A percentile compares a stretch with the other conserved stretches of the same genome.
phyloP scores from a whole-genome alignment of 73 alveolate species.

The Paramecium tetraurelia region DNA sequence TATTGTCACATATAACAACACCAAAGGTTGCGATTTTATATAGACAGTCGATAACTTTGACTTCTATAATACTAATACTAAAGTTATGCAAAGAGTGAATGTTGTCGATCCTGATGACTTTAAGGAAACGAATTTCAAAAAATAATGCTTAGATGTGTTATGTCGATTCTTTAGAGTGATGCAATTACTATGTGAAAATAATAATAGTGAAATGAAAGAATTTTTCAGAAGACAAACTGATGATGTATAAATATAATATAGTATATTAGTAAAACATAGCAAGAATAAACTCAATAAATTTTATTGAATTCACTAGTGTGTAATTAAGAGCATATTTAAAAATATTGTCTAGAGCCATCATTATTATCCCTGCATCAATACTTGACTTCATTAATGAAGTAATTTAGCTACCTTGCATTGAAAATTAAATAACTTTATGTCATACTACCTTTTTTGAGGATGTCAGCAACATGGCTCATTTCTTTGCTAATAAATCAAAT shows the following conservation, averaged over 20 bases:
- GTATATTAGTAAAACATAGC: neutral
- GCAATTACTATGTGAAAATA: constrained; percentile 5
- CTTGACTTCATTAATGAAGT: constrained; percentile 8
- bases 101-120: neutral
- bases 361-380: neutral
- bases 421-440: neutral
- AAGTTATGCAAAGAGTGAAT: constrained; percentile 3
- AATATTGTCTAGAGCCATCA: neutral
- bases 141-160: neutral
- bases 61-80: neutral
- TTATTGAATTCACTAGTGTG: neutral
- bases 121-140: neutral
- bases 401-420: neutral
- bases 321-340: constrained; percentile 1
- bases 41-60: neutral
- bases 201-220: constrained; percentile 12
- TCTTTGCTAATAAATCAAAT: neutral
- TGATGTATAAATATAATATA: neutral
- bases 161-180: neutral
- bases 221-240: constrained; percentile 4
- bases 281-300: constrained; percentile 1
- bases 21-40: neutral
- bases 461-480: neutral
- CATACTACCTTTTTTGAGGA: constrained; percentile 19
- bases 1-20: neutral